Conservation (phyloP, 768 basidiomycete species). For the Mrakia frigida region DNA sequence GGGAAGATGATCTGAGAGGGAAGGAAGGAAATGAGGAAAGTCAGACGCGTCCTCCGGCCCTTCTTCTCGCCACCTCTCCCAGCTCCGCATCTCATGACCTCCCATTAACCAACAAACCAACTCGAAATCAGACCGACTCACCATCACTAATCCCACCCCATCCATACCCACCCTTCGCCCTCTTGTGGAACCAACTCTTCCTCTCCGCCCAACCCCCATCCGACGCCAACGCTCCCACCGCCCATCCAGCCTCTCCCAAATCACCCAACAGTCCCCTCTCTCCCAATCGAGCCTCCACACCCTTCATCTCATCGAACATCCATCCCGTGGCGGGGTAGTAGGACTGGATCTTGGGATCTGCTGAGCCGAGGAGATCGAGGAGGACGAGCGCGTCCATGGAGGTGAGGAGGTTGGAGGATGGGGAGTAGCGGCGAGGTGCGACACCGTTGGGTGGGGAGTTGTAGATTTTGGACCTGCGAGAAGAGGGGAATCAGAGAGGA, state of each 20-base stretch:
- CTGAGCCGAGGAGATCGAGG: conserved; percentile 82
- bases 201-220: conserved; percentile 44
- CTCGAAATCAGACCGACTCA: background rate
- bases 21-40: background rate
- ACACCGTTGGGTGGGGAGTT: conserved; percentile 37
- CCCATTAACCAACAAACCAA: background rate
- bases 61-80: background rate
- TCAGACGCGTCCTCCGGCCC: background rate
- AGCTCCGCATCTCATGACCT: background rate
- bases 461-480: background rate
- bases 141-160: conserved; percentile 66
- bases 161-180: conserved; percentile 49
- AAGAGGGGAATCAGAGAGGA: background rate
- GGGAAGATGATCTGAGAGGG: conserved; percentile 66
- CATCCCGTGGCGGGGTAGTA: conserved; percentile 86
- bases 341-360: conserved; percentile 66
- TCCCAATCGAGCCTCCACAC: conserved; percentile 66
- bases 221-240: conserved; percentile 45
- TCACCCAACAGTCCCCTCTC: conserved; percentile 50
- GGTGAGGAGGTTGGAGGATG: conserved; percentile 60
- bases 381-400: conserved; percentile 87
- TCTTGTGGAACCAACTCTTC: conserved; percentile 53
- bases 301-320: conserved; percentile 74
- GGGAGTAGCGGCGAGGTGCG: conserved; percentile 48
- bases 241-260: conserved; percentile 43